Evolutionary conservation across 1,284 basidiomycete genomes (phyloP), one percentile per base, ranked within the genome.

Genomic region (Melampsora americana): DNA sequence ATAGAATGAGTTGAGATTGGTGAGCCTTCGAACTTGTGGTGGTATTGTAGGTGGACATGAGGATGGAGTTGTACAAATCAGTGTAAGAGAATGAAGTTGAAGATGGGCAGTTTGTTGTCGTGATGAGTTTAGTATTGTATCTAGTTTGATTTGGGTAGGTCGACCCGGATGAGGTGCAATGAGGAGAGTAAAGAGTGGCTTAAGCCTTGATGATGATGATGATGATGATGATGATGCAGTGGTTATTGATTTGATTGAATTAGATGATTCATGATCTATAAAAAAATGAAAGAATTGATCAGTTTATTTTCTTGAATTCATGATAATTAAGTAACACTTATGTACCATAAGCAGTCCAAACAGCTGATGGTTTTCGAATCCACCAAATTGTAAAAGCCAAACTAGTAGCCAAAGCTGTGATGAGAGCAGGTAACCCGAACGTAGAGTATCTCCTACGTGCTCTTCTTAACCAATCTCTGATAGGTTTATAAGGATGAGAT

Each of bases 1-100:
- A 28, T 56, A 56, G 16, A 56, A 56, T 56, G 53, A n/a, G 26
- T 56, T 56, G 53, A 56, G 53, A 23, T 56, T 56, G 53, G 12
- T 23, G 26, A 56, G 53, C n/a, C n/a, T 56, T 23, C n/a, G 53
- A n/a, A 56, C 53, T 56, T 28, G 53, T 12, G 53, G 16, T 23
- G 53, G 53, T 42, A 42, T 42, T 14, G 12, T 56, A 7, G 6
- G 16, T 28, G 53, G 53, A 56, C 53, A 56, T 6, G 53, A 56
- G 26, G 53, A 56, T n/a, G 53, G 26, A 2, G 53, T 2, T 23
- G 53, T 56, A 18, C 53, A 56, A 28, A 56, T 28, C n/a, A 56
- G 16, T n/a, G 53, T 56, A 2, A 56, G 7, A 16, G 53, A 56
- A 56, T 56, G 53, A 12, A 56, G 53, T 23, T 56, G 53, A 7